Evolutionary conservation across 1,284 basidiomycete genomes (phyloP).

Genomic region (Coriolopsis trogii): DNA sequence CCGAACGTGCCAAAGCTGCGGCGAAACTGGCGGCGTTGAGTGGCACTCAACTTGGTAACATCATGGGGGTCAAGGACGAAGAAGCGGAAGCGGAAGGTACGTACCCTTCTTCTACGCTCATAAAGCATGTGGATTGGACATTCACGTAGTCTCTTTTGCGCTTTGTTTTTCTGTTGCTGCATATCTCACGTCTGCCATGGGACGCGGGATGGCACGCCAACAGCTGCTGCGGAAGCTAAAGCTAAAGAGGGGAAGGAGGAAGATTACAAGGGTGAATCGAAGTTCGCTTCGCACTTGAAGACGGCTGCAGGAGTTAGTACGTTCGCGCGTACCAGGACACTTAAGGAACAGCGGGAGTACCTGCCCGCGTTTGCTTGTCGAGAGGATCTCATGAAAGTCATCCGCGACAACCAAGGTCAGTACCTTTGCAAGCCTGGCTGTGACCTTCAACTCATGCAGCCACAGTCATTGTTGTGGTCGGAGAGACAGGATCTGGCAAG

Average conservation of each 20-base stretch:
- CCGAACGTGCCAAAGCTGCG: slow-evolving; percentile 93
- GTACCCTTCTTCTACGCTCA: slow-evolving; percentile 36
- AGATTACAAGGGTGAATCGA: slow-evolving; percentile 92
- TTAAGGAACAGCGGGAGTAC: slow-evolving; percentile 96
- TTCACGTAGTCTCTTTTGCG: slow-evolving; percentile 61
- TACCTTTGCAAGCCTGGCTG: neutral
- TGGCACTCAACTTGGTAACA: slow-evolving; percentile 93
- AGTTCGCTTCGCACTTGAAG: slow-evolving; percentile 93
- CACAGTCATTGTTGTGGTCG: slow-evolving; percentile 88
- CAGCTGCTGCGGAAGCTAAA: slow-evolving; percentile 63
- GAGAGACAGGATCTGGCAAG: slow-evolving; percentile 96
- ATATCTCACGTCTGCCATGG: slow-evolving; percentile 20
- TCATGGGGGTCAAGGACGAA: slow-evolving; percentile 97
- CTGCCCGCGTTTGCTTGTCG: slow-evolving; percentile 97
- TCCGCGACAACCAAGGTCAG: slow-evolving; percentile 95
- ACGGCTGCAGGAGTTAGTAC: slow-evolving; percentile 76
- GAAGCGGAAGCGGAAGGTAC: slow-evolving; percentile 85
- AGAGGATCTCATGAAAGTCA: slow-evolving; percentile 88
- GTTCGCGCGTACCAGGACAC: slow-evolving; percentile 82
- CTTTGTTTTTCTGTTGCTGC: slow-evolving; percentile 7
- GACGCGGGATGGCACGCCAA: slow-evolving; percentile 24
- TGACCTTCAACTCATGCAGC: neutral
- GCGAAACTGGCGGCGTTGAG: slow-evolving; percentile 93
- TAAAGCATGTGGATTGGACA: slow-evolving; percentile 59
- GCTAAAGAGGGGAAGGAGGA: slow-evolving; percentile 42